Conservation (phyloP, 495 filamentous ascomycete species). For the Penicillium argentinense region DNA sequence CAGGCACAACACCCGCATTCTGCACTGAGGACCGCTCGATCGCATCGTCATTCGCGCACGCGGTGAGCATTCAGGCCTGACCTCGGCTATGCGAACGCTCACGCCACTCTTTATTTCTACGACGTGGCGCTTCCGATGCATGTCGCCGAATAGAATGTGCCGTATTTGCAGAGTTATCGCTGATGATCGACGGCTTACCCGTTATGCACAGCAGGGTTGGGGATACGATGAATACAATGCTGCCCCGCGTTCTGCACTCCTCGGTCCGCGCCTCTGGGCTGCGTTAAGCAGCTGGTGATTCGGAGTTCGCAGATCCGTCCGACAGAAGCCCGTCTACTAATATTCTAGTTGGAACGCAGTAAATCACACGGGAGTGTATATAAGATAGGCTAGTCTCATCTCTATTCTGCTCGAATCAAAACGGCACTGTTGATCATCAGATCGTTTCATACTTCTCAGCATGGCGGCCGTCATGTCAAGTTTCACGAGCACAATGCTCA, state of each 20-base stretch:
- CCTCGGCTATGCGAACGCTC: conserved; percentile 14
- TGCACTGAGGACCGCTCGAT: too few species aligned
- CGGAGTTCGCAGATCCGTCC: too few species aligned
- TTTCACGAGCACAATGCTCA: background rate
- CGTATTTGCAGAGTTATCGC: background rate
- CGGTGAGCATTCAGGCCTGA: background rate
- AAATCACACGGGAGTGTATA: background rate
- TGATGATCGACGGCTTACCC: background rate
- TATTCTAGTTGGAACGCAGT: background rate
- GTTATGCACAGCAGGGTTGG: too few species aligned
- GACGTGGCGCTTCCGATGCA: background rate
- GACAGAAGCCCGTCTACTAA: too few species aligned
- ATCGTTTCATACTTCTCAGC: too few species aligned
- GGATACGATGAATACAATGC: too few species aligned
- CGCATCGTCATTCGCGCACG: too few species aligned
- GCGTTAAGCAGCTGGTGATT: too few species aligned
- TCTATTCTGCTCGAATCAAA: background rate
- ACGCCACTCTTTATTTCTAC: conserved; percentile 6
- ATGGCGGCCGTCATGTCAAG: background rate
- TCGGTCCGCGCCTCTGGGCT: conserved; percentile 13
- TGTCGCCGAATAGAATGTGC: background rate
- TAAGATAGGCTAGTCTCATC: background rate
- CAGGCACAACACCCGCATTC: background rate
- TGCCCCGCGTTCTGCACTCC: conserved; percentile 14
- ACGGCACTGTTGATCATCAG: too few species aligned